phyloP scores from a whole-genome alignment of 257 asterid species.

The Lavandula angustifolia region DNA sequence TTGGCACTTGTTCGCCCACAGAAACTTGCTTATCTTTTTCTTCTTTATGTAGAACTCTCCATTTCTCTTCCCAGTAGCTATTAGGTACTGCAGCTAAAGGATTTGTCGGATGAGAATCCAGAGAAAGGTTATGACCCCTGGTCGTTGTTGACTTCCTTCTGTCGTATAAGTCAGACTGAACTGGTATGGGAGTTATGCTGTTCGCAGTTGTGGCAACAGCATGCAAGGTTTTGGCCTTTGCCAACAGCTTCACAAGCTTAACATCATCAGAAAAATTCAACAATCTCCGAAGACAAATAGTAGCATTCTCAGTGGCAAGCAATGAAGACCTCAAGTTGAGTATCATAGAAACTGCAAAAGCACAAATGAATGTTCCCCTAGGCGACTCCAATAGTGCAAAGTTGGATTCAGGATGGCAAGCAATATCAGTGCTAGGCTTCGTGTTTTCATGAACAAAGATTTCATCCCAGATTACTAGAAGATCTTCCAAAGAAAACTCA shows the following conservation, averaged over 20 bases:
- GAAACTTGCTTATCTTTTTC: slow-evolving; percentile 52
- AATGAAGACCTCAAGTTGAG: slow-evolving; percentile 73
- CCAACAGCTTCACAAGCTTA: slow-evolving; percentile 54
- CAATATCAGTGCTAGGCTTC: slow-evolving; percentile 31
- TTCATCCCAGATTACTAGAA: slow-evolving; percentile 82
- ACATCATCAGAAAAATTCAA: slow-evolving; percentile 71
- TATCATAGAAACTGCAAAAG: slow-evolving; percentile 90
- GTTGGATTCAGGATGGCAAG: slow-evolving; percentile 44
- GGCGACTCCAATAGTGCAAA: slow-evolving; percentile 59
- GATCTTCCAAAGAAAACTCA: slow-evolving; percentile 76
- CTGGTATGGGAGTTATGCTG: slow-evolving; percentile 45
- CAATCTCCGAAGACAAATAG: slow-evolving; percentile 76
- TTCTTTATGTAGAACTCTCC: slow-evolving; percentile 81
- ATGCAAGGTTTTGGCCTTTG: slow-evolving; percentile 77
- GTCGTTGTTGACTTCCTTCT: slow-evolving; percentile 43
- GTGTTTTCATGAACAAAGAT: slow-evolving; percentile 59
- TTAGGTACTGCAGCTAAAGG: slow-evolving; percentile 56
- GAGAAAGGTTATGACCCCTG: slow-evolving; percentile 65
- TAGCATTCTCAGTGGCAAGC: slow-evolving; percentile 89
- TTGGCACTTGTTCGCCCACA: slow-evolving; percentile 40
- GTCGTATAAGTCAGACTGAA: slow-evolving; percentile 42
- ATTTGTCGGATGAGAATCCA: slow-evolving; percentile 62
- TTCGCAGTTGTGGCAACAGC: slow-evolving; percentile 56
- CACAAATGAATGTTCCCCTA: slow-evolving; percentile 83
- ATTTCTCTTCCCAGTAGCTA: slow-evolving; percentile 94